Evolutionary conservation across 495 filamentous ascomycete species (phyloP).

Genomic region (Glutinoglossum americanum): DNA sequence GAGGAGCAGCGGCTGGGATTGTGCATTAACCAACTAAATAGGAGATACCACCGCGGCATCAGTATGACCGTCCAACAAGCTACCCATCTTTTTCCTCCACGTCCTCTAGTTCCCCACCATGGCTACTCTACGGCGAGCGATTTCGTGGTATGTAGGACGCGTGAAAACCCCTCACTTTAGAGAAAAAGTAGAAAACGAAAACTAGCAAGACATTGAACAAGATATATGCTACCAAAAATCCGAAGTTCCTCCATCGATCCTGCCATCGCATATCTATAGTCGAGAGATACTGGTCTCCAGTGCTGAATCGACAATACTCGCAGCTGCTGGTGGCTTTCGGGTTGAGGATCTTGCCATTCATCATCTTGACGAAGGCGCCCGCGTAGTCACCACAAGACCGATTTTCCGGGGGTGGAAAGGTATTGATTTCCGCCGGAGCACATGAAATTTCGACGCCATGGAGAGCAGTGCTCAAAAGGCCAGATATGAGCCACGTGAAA

Average conservation of each 20-base stretch:
- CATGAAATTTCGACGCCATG: slow-evolving; percentile 36
- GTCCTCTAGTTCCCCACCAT: too few species aligned
- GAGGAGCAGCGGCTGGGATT: too few species aligned
- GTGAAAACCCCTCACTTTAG: not conserved
- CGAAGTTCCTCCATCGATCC: not conserved
- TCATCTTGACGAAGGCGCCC: slow-evolving; percentile 12
- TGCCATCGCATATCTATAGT: not conserved
- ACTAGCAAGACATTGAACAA: not conserved
- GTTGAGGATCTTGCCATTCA: slow-evolving; percentile 9
- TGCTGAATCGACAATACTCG: not conserved
- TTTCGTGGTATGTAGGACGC: not conserved
- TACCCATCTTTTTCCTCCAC: too few species aligned
- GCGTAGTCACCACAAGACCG: slow-evolving; percentile 28
- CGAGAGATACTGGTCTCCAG: not conserved
- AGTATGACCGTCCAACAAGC: too few species aligned
- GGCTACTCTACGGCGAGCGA: too few species aligned
- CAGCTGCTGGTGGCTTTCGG: not conserved
- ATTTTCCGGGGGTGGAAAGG: slow-evolving; percentile 28
- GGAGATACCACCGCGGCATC: too few species aligned
- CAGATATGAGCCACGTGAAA: slow-evolving; percentile 40
- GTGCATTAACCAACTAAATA: too few species aligned
- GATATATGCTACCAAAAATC: not conserved
- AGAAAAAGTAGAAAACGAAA: not conserved
- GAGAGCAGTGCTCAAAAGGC: slow-evolving; percentile 28
- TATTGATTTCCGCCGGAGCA: slow-evolving; percentile 23